Base-by-base conservation (phyloP, 2,329 filamentous ascomycete species). In the Phialocephala subalpina region DNA sequence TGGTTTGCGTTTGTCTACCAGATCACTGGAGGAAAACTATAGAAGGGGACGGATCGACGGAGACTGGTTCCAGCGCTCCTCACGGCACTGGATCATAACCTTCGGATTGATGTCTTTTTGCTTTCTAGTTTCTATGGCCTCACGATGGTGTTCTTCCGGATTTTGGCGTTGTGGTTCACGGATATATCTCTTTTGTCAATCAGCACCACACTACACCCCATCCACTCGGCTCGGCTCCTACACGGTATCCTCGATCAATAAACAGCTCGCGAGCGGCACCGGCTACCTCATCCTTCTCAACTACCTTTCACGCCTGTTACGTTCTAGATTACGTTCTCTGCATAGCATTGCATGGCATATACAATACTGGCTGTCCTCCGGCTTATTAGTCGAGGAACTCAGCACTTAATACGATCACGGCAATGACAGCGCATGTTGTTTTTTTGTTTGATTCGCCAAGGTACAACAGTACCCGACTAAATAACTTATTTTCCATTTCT, bases 1-100 rank as follows among this genome's bases (percentile, higher is more conserved):
- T 99, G 69, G 95, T 99, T 58, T 99, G 95, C 76, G 93, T 98
- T 49, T 98, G 96, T 79, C 83, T 97, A 36, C 96, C 95, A 29
- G 92, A 97, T 75, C 94, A 97, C 79, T 99, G 95, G 95, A 89
- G 90, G 76, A 97, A 96, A 81, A 98, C 95, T 1, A 97, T 98
- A 73, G 95, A 98, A 70, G 93, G 94, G 66, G 94, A 97, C 74
- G 86, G 86, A 36, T 91, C 89, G 33, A 90, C 88, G 3, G 89
- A 91, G 74, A 84, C 86, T 11, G 85, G 83, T 62, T 89, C 87
- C 14, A 84, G 77, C 65, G 78, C 73, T 52, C 73, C 72, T 33
- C 64, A 59, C 40, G 65, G 66, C 36, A 55, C 64, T 57, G 62
- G 61, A 42, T 45, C 67, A 62, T 72, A 60, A 59, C 45, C 62